phyloP scores from a whole-genome alignment of 2,329 filamentous ascomycete species.

The Blumeriella jaapii region DNA sequence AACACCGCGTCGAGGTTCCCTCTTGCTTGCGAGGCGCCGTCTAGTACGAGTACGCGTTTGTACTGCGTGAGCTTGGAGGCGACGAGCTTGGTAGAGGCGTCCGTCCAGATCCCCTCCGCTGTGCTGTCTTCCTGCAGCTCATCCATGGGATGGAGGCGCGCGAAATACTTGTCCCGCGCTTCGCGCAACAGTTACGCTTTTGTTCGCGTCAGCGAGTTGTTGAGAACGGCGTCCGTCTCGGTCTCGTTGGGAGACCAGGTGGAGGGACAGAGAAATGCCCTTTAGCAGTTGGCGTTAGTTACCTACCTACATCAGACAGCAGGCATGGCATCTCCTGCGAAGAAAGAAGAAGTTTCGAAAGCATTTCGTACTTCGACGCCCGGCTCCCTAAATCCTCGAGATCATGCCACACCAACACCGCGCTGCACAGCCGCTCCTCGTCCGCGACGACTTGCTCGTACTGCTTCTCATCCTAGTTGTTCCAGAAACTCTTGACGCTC shows the following conservation, averaged over 20 bases:
- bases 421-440: conserved; percentile 22
- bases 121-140: conserved; percentile 14
- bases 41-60: conserved; percentile 19
- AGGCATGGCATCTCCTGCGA: background rate
- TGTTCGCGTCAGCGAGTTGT: conserved; percentile 14
- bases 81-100: conserved; percentile 21
- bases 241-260: conserved; percentile 19
- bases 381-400: conserved; percentile 23
- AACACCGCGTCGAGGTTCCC: conserved; percentile 23
- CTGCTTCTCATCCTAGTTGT: conserved; percentile 20
- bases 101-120: conserved; percentile 16
- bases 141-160: conserved; percentile 18
- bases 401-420: conserved; percentile 22
- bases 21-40: conserved; percentile 15
- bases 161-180: conserved; percentile 18
- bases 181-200: conserved; percentile 19
- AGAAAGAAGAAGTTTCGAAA: background rate
- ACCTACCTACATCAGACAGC: background rate
- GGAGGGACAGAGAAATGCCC: conserved; percentile 22
- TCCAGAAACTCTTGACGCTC: conserved; percentile 13
- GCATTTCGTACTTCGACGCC: conserved; percentile 14
- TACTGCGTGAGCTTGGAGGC: conserved; percentile 24
- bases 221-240: conserved; percentile 11
- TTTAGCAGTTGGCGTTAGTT: conserved; percentile 1
- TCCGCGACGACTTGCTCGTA: conserved; percentile 24